Conservation (phyloP, 192 early-diverging fungal species). For the Diversispora epigaea region DNA sequence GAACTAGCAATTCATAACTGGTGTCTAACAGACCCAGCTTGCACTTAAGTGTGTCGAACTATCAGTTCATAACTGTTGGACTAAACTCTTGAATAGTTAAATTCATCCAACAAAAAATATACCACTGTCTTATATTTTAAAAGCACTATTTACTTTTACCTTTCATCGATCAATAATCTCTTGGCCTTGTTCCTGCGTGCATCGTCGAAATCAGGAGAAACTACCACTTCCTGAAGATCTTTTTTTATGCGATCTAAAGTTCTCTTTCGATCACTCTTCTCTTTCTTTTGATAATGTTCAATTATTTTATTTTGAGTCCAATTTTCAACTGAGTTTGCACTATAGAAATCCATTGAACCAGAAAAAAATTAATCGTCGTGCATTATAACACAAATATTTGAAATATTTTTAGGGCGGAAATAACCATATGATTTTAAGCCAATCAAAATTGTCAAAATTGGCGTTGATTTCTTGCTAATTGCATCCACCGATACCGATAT, state of each 20-base stretch:
- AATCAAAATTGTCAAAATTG: too few species aligned
- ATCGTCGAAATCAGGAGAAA: slow-evolving; percentile 1
- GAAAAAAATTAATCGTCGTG: not conserved
- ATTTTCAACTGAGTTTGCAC: not conserved
- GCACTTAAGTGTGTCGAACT: slow-evolving; percentile 25
- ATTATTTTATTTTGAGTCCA: not conserved
- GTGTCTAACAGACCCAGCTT: slow-evolving; percentile 23
- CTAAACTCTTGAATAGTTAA: slow-evolving; percentile 19
- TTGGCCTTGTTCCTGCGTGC: slow-evolving; percentile 10
- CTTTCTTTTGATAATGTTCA: not conserved
- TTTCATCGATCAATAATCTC: slow-evolving; percentile 19
- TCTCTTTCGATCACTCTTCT: not conserved
- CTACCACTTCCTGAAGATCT: slow-evolving; percentile 6
- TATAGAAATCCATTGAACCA: not conserved
- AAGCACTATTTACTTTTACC: too few species aligned
- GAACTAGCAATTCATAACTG: slow-evolving; percentile 22
- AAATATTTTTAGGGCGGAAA: too few species aligned
- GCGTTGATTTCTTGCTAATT: too few species aligned
- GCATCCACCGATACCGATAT: too few species aligned
- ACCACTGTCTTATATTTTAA: too few species aligned
- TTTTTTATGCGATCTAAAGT: slow-evolving; percentile 2
- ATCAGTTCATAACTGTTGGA: slow-evolving; percentile 24
- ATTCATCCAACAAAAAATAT: too few species aligned
- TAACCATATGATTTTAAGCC: too few species aligned
- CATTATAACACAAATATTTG: too few species aligned